Conservation (phyloP, 1,284 basidiomycete species). For the Moesziomyces sp. region DNA sequence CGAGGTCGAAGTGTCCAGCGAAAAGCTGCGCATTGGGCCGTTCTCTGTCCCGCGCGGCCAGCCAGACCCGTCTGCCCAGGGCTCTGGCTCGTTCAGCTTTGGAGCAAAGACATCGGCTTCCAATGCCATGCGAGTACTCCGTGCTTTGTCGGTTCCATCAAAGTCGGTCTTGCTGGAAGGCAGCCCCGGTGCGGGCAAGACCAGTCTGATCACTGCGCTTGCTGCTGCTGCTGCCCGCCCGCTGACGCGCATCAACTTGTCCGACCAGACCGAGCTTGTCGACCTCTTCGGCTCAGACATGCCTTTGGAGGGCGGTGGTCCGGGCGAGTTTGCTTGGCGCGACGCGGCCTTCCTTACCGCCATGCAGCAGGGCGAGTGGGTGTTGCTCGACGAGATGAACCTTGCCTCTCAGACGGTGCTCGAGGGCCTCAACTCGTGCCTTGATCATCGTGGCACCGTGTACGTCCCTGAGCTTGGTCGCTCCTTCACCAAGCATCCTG, state of each 20-base stretch:
- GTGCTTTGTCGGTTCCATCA: conserved; percentile 82
- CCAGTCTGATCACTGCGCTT: conserved; percentile 88
- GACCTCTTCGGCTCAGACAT: conserved; percentile 97
- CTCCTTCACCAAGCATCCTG: conserved; percentile 86
- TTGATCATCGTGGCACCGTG: conserved; percentile 95
- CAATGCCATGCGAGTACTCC: conserved; percentile 88
- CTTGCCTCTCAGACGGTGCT: conserved; percentile 89
- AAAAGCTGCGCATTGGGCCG: conserved; percentile 76
- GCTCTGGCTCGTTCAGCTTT: conserved; percentile 76
- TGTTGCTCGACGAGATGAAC: conserved; percentile 98
- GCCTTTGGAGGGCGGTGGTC: conserved; percentile 88
- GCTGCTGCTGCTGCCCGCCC: conserved; percentile 82
- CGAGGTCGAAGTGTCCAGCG: conserved; percentile 56
- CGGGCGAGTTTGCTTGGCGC: conserved; percentile 96
- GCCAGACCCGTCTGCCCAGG: conserved; percentile 53
- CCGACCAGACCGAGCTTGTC: conserved; percentile 96
- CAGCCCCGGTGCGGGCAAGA: conserved; percentile 99
- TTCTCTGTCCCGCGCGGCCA: conserved; percentile 79
- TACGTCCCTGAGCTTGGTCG: conserved; percentile 95
- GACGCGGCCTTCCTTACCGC: conserved; percentile 95
- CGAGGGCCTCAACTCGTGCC: conserved; percentile 94
- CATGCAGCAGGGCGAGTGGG: conserved; percentile 81
- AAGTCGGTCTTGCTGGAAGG: conserved; percentile 97
- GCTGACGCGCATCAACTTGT: conserved; percentile 96
- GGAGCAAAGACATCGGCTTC: conserved; percentile 86